Evolutionary conservation across 2,329 filamentous ascomycete species (phyloP).

Genomic region (Sporothrix globosa): DNA sequence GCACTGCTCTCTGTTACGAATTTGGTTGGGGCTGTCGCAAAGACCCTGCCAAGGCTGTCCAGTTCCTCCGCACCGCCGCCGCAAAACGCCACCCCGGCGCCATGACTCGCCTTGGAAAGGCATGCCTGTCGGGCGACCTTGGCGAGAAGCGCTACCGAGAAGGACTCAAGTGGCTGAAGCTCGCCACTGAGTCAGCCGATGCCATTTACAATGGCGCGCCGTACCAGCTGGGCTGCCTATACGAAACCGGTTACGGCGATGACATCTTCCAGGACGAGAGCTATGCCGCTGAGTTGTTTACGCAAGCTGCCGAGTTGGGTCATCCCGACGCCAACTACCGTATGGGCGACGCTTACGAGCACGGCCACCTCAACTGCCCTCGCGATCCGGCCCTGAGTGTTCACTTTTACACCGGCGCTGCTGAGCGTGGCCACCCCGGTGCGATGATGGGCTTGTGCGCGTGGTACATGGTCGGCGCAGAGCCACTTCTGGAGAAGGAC

Average conservation of each 20-base stretch:
- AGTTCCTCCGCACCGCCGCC: slow-evolving; percentile 87
- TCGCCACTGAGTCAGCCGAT: slow-evolving; percentile 87
- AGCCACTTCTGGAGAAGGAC: slow-evolving; percentile 89
- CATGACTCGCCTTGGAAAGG: slow-evolving; percentile 88
- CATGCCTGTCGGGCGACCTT: slow-evolving; percentile 86
- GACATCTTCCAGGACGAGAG: slow-evolving; percentile 89
- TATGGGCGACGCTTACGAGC: slow-evolving; percentile 96
- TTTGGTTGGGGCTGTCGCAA: slow-evolving; percentile 96
- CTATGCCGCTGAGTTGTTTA: slow-evolving; percentile 93
- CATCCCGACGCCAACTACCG: slow-evolving; percentile 84
- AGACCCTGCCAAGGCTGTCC: slow-evolving; percentile 87
- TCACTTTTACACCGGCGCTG: slow-evolving; percentile 95
- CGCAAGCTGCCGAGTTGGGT: slow-evolving; percentile 88
- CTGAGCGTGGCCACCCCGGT: slow-evolving; percentile 77
- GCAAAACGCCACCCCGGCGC: slow-evolving; percentile 94
- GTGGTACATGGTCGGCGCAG: slow-evolving; percentile 96
- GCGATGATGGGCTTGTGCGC: slow-evolving; percentile 99
- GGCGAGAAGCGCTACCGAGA: slow-evolving; percentile 86
- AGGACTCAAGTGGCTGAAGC: slow-evolving; percentile 94
- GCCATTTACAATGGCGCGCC: slow-evolving; percentile 89
- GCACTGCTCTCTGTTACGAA: slow-evolving; percentile 92
- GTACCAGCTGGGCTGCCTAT: slow-evolving; percentile 84
- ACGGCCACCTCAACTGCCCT: slow-evolving; percentile 83
- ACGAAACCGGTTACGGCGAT: slow-evolving; percentile 90
- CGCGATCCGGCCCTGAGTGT: slow-evolving; percentile 90